A percentile compares a stretch with the other conserved stretches of the same genome.
These are phyloP conservation scores for Coniochaeta sp. DNA, from an alignment of 2,329 filamentous ascomycete species.

Conservation along the genomic window DNA sequence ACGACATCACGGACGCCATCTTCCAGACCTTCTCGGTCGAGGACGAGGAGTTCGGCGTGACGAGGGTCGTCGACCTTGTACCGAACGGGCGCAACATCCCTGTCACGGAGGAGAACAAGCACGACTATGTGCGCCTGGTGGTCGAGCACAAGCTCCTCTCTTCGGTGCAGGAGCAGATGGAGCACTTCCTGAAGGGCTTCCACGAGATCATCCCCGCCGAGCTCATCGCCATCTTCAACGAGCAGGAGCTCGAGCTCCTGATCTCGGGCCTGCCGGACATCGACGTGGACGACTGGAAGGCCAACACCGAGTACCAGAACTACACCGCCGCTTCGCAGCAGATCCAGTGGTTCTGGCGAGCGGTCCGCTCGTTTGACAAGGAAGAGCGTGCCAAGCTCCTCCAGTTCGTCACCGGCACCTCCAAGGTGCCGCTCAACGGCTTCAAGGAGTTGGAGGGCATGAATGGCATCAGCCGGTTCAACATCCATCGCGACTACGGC, in stretches of 20 bases:
- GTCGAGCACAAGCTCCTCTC: constrained; percentile 90
- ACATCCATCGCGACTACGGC: constrained; percentile 96
- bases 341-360: constrained; percentile 99
- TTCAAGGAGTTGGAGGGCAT: constrained; percentile 99
- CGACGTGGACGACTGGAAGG: constrained; percentile 98
- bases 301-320: constrained; percentile 97
- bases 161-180: constrained; percentile 90
- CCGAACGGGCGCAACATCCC: constrained; percentile 83
- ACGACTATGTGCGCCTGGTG: constrained; percentile 90
- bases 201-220: constrained; percentile 96
- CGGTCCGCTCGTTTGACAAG: constrained; percentile 94
- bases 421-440: constrained; percentile 94
- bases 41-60: constrained; percentile 88
- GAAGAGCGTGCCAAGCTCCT: constrained; percentile 95
- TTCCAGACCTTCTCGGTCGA: constrained; percentile 94
- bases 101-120: constrained; percentile 97
- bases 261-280: constrained; percentile 97
- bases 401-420: constrained; percentile 97
- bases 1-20: constrained; percentile 97
- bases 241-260: constrained; percentile 91
- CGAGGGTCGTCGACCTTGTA: constrained; percentile 77
- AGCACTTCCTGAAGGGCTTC: constrained; percentile 90
- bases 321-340: constrained; percentile 91
- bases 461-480: constrained; percentile 97
- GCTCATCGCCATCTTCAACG: constrained; percentile 94